A percentile compares a stretch with the other conserved stretches of the same genome.
These are phyloP conservation scores for Cerioporus squamosus DNA, from an alignment of 1,284 basidiomycete species.

Conservation along the genomic window DNA sequence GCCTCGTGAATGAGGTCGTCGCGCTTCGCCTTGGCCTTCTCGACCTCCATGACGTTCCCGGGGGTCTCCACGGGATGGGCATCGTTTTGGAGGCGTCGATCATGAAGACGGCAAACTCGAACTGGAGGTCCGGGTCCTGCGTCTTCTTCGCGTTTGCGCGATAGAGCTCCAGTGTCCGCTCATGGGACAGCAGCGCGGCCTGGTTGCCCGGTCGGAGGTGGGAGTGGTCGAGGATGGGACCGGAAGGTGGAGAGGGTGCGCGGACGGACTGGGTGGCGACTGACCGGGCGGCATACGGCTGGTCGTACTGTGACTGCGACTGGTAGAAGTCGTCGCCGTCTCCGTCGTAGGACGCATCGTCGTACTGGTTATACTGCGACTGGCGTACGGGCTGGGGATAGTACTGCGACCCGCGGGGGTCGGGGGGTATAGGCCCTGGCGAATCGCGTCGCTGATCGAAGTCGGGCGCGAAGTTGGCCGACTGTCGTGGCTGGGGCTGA, in stretches of 20 bases:
- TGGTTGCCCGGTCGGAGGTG: conserved; percentile 94
- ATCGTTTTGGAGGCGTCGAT: conserved; percentile 93
- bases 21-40: conserved; percentile 80
- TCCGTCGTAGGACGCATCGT: conserved; percentile 37
- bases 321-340: conserved; percentile 46
- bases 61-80: conserved; percentile 68
- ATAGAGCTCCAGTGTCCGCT: conserved; percentile 96
- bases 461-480: conserved; percentile 40
- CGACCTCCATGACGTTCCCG: conserved; percentile 78
- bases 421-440: conserved; percentile 21
- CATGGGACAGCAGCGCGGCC: conserved; percentile 91
- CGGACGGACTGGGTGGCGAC: conserved; percentile 44
- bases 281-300: conserved; percentile 31
- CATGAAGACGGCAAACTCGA: conserved; percentile 99
- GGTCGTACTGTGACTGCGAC: conserved; percentile 35
- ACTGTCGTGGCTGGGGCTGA: conserved; percentile 38
- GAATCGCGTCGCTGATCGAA: conserved; percentile 26
- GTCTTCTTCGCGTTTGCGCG: conserved; percentile 98
- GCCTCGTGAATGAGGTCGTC: conserved; percentile 91
- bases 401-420: conserved; percentile 29
- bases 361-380: conserved; percentile 34
- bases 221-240: conserved; percentile 86
- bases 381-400: conserved; percentile 28
- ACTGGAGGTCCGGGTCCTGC: conserved; percentile 96
- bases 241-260: conserved; percentile 59